phyloP scores from a whole-genome alignment of 257 asterid genomes.

The Solanum boliviense region DNA sequence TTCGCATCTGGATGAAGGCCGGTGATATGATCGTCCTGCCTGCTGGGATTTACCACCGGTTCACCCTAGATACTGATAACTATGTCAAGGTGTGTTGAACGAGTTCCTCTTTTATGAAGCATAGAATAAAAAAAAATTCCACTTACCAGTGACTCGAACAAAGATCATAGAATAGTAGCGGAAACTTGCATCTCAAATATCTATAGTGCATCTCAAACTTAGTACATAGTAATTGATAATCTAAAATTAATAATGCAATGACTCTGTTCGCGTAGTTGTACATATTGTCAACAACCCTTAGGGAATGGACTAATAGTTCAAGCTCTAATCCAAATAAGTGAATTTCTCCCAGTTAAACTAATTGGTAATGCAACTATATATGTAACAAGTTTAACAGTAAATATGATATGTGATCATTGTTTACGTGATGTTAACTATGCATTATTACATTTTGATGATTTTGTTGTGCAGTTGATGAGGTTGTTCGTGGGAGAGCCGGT shows the following conservation, averaged over 20 bases:
- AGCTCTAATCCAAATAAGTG: neutral
- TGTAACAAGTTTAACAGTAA: neutral
- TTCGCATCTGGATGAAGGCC: constrained; percentile 60
- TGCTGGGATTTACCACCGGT: constrained; percentile 84
- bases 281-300: neutral
- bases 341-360: neutral
- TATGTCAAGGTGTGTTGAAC: constrained; percentile 47
- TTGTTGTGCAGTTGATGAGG: constrained; percentile 56
- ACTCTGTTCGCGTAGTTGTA: neutral
- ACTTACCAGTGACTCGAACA: neutral
- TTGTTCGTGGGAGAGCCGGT: constrained; percentile 86
- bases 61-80: constrained; percentile 61
- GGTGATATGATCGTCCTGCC: constrained; percentile 81
- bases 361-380: neutral
- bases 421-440: neutral
- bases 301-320: neutral
- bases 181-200: neutral
- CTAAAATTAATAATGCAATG: neutral
- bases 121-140: neutral
- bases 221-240: neutral
- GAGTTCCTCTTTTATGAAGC: neutral
- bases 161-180: neutral
- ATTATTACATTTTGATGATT: neutral
- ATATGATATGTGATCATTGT: neutral
- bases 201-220: neutral